Conservation (phyloP, 345 rosid species). For the Corymbia maculata region DNA sequence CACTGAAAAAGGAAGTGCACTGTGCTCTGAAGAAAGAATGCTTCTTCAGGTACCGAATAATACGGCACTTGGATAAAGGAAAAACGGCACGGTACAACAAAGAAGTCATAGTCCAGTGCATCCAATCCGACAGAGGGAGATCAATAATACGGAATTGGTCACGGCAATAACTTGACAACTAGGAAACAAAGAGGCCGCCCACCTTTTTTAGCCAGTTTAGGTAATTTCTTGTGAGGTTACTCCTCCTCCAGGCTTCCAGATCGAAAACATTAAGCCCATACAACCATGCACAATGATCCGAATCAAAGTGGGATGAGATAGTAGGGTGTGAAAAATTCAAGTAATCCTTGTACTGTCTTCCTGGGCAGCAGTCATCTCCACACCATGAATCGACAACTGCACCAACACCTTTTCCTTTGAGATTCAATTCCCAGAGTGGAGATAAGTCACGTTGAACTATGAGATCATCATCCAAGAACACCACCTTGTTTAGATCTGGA, state of each 20-base stretch:
- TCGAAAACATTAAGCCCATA: constrained; percentile 83
- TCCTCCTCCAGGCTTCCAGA: constrained; percentile 81
- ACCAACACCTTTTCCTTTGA: constrained; percentile 66
- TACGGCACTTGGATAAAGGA: not conserved
- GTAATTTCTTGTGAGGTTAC: constrained; percentile 52
- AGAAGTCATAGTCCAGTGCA: not conserved
- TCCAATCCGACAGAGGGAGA: not conserved
- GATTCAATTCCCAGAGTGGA: constrained; percentile 68
- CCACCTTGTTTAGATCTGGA: constrained; percentile 84
- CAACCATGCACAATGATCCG: constrained; percentile 70
- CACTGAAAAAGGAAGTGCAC: not conserved
- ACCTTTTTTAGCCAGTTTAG: constrained; percentile 68
- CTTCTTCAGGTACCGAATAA: not conserved
- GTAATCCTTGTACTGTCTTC: constrained; percentile 68
- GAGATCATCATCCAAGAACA: constrained; percentile 89
- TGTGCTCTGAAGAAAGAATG: not conserved
- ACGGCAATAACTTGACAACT: not conserved
- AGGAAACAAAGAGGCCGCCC: constrained; percentile 8
- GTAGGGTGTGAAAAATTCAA: constrained; percentile 76
- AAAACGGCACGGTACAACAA: not conserved
- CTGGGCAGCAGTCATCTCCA: constrained; percentile 75
- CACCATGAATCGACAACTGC: constrained; percentile 70
- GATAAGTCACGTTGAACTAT: constrained; percentile 82
- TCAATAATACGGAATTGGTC: not conserved
- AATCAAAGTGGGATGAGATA: constrained; percentile 47